Conservation (phyloP, 2,329 filamentous ascomycete genomes). For the Calonectria pteridis region DNA sequence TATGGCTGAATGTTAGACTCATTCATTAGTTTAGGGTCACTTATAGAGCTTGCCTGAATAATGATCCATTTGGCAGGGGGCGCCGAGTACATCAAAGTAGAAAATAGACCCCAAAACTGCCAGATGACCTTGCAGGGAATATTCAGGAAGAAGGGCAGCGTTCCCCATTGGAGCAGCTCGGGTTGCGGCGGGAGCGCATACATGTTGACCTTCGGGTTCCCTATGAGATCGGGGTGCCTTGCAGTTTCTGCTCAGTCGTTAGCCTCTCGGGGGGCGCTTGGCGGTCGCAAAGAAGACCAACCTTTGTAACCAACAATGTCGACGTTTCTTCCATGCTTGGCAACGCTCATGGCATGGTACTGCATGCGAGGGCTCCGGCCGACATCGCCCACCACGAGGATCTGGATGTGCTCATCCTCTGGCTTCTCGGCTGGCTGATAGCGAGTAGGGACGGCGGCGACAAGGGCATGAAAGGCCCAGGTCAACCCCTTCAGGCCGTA, state of each 20-base stretch:
- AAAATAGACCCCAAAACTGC: slow-evolving; percentile 80
- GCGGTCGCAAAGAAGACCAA: slow-evolving; percentile 48
- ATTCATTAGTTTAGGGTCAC: too few relatives aligned
- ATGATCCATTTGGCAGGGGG: slow-evolving; percentile 86
- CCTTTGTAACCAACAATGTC: slow-evolving; percentile 91
- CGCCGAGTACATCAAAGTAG: slow-evolving; percentile 79
- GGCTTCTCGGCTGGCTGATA: slow-evolving; percentile 51
- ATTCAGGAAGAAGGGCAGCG: slow-evolving; percentile 80
- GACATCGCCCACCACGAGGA: slow-evolving; percentile 94
- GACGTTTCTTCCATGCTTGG: slow-evolving; percentile 82
- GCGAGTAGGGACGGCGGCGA: slow-evolving; percentile 48
- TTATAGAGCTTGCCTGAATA: slow-evolving; percentile 71
- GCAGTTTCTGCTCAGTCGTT: slow-evolving; percentile 73
- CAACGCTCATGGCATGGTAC: slow-evolving; percentile 95
- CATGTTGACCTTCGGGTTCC: slow-evolving; percentile 77
- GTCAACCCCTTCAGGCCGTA: slow-evolving; percentile 36
- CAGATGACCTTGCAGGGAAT: slow-evolving; percentile 89
- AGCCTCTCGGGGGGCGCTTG: slow-evolving; percentile 22
- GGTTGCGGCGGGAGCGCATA: slow-evolving; percentile 79
- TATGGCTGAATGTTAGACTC: slow-evolving; percentile 52
- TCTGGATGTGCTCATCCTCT: slow-evolving; percentile 70
- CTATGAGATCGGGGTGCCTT: slow-evolving; percentile 80
- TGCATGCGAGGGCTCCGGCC: slow-evolving; percentile 98
- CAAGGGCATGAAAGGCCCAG: slow-evolving; percentile 41
- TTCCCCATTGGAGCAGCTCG: slow-evolving; percentile 73